These are phyloP conservation scores for Brassica cretica DNA, from an alignment of 345 rosid species.

Conservation along the genomic window DNA sequence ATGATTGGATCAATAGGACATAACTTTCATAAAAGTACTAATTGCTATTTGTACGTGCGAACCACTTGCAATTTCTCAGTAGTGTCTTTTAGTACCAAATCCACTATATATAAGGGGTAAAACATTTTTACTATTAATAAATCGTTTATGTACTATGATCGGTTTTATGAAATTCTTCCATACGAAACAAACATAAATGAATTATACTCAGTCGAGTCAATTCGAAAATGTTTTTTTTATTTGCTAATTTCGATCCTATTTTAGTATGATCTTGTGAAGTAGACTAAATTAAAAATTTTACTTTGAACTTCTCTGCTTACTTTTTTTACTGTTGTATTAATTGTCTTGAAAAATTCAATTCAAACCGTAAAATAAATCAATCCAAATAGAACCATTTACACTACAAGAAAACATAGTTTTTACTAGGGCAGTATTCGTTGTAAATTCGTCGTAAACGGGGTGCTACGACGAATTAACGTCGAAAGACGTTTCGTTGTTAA, in stretches of 20 bases:
- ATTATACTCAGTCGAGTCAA: background rate
- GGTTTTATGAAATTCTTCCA: background rate
- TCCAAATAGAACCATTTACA: background rate
- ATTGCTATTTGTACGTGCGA: slow-evolving; percentile 29
- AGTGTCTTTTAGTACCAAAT: slow-evolving; percentile 25
- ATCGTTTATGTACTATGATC: background rate
- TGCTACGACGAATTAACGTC: no score
- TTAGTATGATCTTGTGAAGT: background rate
- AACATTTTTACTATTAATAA: background rate
- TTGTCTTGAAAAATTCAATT: background rate
- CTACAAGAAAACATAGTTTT: no score
- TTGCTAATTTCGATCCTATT: background rate
- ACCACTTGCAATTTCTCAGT: slow-evolving; percentile 31
- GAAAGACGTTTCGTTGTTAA: no score
- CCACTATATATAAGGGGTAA: slow-evolving; percentile 15
- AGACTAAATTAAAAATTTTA: background rate
- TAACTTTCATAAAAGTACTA: slow-evolving; percentile 32
- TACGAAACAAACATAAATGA: background rate
- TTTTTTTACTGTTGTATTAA: background rate
- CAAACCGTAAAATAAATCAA: background rate
- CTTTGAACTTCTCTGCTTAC: background rate
- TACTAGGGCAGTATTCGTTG: no score
- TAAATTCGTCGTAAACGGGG: no score
- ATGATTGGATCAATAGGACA: slow-evolving; percentile 33
- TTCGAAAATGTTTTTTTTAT: background rate